Percentiles rank a stretch among this genome's conserved stretches.
These are phyloP conservation scores for Chlorella sp. DNA, from an alignment of 139 green algal species.

Conservation along the genomic window DNA sequence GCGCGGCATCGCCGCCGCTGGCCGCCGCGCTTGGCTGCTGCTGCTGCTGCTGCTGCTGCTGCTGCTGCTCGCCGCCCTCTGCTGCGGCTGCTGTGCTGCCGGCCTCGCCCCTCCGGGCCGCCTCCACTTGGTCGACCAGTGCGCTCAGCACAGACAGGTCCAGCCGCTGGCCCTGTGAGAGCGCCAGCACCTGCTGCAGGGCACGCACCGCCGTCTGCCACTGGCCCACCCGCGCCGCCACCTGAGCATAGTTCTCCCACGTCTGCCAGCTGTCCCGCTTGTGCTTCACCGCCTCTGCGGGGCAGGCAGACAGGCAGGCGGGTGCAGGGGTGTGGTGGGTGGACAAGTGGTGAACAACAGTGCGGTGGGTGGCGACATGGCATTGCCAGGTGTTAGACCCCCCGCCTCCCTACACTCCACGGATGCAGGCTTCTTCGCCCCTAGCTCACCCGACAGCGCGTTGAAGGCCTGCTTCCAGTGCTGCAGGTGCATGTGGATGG, in stretches of 20 bases:
- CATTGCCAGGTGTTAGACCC: neutral
- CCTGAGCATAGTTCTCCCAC: conserved; percentile 89
- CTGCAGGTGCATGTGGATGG: conserved; percentile 75
- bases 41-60: neutral
- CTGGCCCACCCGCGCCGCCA: conserved; percentile 52
- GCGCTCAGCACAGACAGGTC: conserved; percentile 49
- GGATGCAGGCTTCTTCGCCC: neutral
- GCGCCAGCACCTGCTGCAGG: conserved; percentile 59
- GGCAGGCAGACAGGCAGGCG: neutral
- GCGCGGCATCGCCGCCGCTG: neutral
- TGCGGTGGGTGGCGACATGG: neutral
- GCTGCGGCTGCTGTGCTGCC: neutral
- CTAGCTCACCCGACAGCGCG: conserved; percentile 31
- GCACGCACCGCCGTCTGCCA: conserved; percentile 47
- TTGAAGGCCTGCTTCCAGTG: conserved; percentile 42
- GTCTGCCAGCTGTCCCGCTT: conserved; percentile 87
- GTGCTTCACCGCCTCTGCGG: conserved; percentile 70
- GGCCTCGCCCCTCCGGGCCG: neutral
- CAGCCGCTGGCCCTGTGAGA: conserved; percentile 55
- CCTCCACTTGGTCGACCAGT: conserved; percentile 50
- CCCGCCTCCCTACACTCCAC: neutral
- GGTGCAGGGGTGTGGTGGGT: neutral
- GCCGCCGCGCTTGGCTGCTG: neutral
- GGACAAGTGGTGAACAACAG: neutral
- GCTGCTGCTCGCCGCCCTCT: neutral